Percentiles rank a stretch among this genome's conserved stretches.
Evolutionary conservation across 2,329 filamentous ascomycete genomes (phyloP).

Genomic region (Taxawa tesnikishii): DNA sequence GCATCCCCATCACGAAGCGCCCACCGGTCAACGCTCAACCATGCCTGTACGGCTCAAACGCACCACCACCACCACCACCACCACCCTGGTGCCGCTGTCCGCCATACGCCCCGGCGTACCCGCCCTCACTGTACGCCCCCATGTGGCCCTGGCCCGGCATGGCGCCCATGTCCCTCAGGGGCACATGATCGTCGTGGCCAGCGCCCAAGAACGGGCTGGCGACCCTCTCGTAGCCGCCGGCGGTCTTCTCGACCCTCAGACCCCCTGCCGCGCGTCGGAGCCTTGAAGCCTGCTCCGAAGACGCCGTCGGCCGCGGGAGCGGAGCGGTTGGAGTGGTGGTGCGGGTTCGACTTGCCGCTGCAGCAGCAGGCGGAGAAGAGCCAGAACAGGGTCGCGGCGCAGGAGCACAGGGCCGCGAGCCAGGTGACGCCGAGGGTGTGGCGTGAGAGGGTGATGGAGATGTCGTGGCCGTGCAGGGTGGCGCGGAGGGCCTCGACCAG

Average conservation of each 20-base stretch:
- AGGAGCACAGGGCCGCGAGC: conserved; percentile 66
- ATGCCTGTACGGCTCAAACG: no score
- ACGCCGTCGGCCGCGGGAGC: conserved; percentile 14
- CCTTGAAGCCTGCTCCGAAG: conserved; percentile 12
- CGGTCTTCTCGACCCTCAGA: conserved; percentile 46
- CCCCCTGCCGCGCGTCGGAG: conserved; percentile 14
- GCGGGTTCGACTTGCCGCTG: conserved; percentile 47
- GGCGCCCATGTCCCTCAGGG: no score
- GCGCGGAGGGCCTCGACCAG: conserved; percentile 57
- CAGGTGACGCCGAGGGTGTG: conserved; percentile 62
- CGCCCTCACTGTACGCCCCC: no score
- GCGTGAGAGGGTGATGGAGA: conserved; percentile 53
- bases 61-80: no score
- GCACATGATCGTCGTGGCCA: conserved; percentile 15
- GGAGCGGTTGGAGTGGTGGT: conserved; percentile 26
- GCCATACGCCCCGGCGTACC: no score
- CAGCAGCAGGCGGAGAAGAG: conserved; percentile 86
- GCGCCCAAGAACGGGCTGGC: conserved; percentile 25
- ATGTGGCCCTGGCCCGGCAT: no score
- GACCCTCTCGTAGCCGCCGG: conserved; percentile 49
- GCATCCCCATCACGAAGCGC: no score
- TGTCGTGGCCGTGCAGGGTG: conserved; percentile 58
- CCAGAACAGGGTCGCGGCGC: conserved; percentile 79
- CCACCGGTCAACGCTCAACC: no score
- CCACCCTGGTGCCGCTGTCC: no score